A percentile compares a stretch with the other conserved stretches of the same genome.
phyloP scores from a whole-genome alignment of 306 rosid genomes.

The Prunus mongolica region DNA sequence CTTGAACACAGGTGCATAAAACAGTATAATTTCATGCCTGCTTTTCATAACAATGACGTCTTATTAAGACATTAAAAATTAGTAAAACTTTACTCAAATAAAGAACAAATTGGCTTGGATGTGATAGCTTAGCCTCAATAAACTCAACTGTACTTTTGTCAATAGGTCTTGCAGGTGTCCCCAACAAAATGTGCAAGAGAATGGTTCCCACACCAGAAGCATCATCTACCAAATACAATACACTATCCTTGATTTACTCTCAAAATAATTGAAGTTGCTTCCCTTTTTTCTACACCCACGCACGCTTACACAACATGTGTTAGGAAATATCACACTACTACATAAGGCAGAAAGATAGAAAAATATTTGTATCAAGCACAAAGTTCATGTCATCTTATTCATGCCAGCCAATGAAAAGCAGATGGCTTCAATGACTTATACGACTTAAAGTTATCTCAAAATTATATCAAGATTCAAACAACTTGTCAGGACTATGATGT shows the following conservation, averaged over 20 bases:
- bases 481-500: conserved; percentile 16
- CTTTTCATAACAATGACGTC: not conserved
- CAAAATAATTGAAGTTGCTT: not conserved
- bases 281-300: not conserved
- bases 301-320: not conserved
- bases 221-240: not conserved
- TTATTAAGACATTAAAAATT: not conserved
- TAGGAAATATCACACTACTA: not conserved
- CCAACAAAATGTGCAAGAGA: not conserved
- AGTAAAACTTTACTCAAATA: not conserved
- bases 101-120: not conserved
- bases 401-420: not conserved
- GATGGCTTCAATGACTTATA: not conserved
- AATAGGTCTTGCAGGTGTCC: not conserved
- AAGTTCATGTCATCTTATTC: not conserved
- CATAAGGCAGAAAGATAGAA: not conserved
- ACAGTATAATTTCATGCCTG: not conserved
- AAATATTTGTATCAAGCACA: not conserved
- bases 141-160: not conserved
- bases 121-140: not conserved
- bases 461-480: conserved; percentile 10
- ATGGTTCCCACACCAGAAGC: not conserved
- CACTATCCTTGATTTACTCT: not conserved
- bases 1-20: not conserved
- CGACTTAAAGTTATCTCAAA: not conserved